These are phyloP conservation scores for Dactylellina leptospora DNA, from an alignment of 2,329 filamentous ascomycete genomes.

Conservation along the genomic window DNA sequence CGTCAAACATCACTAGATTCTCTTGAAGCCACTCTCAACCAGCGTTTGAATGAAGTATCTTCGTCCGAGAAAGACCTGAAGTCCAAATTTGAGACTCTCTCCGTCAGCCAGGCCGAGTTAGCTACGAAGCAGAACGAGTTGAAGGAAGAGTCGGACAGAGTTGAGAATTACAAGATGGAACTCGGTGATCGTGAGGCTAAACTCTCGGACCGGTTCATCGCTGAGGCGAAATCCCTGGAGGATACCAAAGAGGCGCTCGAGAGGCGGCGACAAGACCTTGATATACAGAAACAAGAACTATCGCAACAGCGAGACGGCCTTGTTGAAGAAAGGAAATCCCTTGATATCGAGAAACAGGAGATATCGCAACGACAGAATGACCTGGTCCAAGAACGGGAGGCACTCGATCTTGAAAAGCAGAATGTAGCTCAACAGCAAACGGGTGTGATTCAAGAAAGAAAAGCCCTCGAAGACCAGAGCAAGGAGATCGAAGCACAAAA, in stretches of 20 bases:
- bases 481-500: slow-evolving; percentile 17
- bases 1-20: slow-evolving; percentile 5
- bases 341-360: slow-evolving; percentile 6
- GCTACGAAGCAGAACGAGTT: slow-evolving; percentile 13
- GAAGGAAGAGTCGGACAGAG: slow-evolving; percentile 5
- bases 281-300: not conserved
- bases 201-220: slow-evolving; percentile 2
- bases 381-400: too few species aligned
- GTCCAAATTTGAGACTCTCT: slow-evolving; percentile 2
- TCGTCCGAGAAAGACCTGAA: slow-evolving; percentile 20
- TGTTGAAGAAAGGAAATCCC: not conserved
- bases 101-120: slow-evolving; percentile 2
- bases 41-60: slow-evolving; percentile 14
- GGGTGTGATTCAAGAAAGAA: not conserved
- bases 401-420: slow-evolving; percentile 1
- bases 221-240: slow-evolving; percentile 10
- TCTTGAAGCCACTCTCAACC: slow-evolving; percentile 6
- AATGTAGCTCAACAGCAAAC: not conserved
- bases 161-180: slow-evolving; percentile 1
- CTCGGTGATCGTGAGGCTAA: slow-evolving; percentile 20
- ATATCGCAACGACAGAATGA: too few species aligned
- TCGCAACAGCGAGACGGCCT: not conserved
- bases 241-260: slow-evolving; percentile 3
- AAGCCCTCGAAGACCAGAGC: slow-evolving; percentile 5
- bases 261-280: not conserved